A percentile compares a stretch with the other conserved stretches of the same genome.
Conservation (phyloP, 345 rosid genomes). For the Hibiscus tridactylites region DNA sequence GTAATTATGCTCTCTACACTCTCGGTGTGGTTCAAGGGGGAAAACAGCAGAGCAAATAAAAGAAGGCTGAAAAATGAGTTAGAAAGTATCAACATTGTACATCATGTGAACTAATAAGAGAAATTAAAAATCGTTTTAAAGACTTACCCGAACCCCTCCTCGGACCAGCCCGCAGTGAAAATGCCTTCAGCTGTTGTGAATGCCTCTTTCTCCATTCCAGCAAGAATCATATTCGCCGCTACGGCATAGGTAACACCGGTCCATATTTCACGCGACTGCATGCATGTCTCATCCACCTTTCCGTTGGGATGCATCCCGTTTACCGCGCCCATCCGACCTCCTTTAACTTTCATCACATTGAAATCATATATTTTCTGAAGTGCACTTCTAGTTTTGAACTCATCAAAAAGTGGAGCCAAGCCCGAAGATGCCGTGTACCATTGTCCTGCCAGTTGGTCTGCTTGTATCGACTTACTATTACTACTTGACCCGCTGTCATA, state of each 20-base stretch:
- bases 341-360: slow-evolving; percentile 86
- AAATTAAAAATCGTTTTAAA: neutral
- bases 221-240: slow-evolving; percentile 87
- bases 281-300: slow-evolving; percentile 88
- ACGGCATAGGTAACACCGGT: slow-evolving; percentile 89
- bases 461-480: slow-evolving; percentile 94
- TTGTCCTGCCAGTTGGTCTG: slow-evolving; percentile 98
- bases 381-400: slow-evolving; percentile 59
- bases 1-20: neutral
- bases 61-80: no score
- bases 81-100: neutral
- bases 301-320: slow-evolving; percentile 98
- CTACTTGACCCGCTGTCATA: slow-evolving; percentile 86
- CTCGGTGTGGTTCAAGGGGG: no score
- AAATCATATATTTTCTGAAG: slow-evolving; percentile 77
- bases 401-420: slow-evolving; percentile 79
- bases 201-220: slow-evolving; percentile 92
- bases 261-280: slow-evolving; percentile 99
- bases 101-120: no score
- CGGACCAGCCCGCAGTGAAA: slow-evolving; percentile 91
- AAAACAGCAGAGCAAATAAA: no score
- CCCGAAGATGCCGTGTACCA: slow-evolving; percentile 97
- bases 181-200: slow-evolving; percentile 86
- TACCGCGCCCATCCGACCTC: slow-evolving; percentile 93
- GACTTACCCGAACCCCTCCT: slow-evolving; percentile 92